phyloP scores from a whole-genome alignment of 2,329 filamentous ascomycete genomes.

The Chalaropsis ovoidea region DNA sequence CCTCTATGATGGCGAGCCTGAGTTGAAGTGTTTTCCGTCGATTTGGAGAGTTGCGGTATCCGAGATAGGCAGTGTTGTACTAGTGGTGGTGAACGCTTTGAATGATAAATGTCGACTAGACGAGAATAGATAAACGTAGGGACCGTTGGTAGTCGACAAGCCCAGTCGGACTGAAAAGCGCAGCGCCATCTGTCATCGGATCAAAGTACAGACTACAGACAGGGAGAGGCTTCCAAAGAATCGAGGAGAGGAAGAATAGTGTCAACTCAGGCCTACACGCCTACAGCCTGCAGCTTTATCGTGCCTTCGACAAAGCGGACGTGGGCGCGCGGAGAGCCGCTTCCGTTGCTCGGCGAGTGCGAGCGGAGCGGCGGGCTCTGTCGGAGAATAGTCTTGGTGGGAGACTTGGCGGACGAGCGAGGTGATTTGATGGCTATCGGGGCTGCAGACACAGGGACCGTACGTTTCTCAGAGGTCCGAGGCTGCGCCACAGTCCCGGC shows the following conservation, averaged over 20 bases:
- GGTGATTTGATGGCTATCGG: slow-evolving; percentile 25
- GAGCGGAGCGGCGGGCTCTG: slow-evolving; percentile 23
- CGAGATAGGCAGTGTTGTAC: neutral
- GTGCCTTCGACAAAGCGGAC: slow-evolving; percentile 25
- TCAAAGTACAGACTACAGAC: neutral
- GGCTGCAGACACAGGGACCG: slow-evolving; percentile 24
- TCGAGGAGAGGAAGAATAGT: slow-evolving; percentile 1
- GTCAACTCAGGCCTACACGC: slow-evolving; percentile 24
- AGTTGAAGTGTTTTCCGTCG: slow-evolving; percentile 18
- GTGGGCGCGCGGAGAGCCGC: slow-evolving; percentile 23
- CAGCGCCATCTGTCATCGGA: neutral
- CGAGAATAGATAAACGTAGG: neutral
- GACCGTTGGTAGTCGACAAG: neutral
- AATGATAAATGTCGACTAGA: neutral
- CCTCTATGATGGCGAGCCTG: slow-evolving; percentile 20
- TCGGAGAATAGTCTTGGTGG: slow-evolving; percentile 23
- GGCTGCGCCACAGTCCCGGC: slow-evolving; percentile 54
- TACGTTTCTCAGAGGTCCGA: slow-evolving; percentile 27
- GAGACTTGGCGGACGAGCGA: slow-evolving; percentile 25
- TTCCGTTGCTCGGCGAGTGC: slow-evolving; percentile 19
- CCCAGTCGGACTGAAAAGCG: neutral
- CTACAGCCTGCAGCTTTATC: slow-evolving; percentile 24
- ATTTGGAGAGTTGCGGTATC: neutral
- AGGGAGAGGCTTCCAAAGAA: neutral
- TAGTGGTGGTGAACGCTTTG: neutral